These are phyloP conservation scores for Russula ochroleuca DNA, from an alignment of 768 basidiomycete genomes.

Conservation along the genomic window DNA sequence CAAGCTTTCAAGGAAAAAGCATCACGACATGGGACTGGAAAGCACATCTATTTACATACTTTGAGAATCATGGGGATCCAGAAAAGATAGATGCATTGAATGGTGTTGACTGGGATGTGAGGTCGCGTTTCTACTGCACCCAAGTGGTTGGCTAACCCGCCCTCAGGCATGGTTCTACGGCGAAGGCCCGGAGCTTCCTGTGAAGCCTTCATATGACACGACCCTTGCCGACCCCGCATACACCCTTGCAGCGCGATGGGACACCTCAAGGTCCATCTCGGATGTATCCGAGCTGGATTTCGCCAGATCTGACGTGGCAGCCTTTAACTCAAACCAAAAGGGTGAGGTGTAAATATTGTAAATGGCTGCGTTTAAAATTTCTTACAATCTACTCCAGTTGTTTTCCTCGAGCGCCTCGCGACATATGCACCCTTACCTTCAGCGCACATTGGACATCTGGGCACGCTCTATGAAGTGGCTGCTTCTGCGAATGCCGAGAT, in stretches of 20 bases:
- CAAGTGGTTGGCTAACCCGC: neutral
- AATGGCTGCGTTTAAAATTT: neutral
- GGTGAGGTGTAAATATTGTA: constrained; percentile 39
- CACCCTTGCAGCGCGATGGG: constrained; percentile 70
- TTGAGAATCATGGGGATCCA: constrained; percentile 48
- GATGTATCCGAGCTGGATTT: constrained; percentile 52
- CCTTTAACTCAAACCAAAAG: constrained; percentile 73
- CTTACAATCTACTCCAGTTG: constrained; percentile 44
- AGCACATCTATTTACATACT: constrained; percentile 70
- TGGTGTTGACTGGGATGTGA: constrained; percentile 72
- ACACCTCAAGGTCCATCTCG: constrained; percentile 48
- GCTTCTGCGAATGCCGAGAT: constrained; percentile 71
- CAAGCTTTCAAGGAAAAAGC: constrained; percentile 74
- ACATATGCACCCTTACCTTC: constrained; percentile 57
- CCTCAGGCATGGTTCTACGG: constrained; percentile 76
- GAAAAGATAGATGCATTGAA: constrained; percentile 65
- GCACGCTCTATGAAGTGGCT: constrained; percentile 45
- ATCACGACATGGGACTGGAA: constrained; percentile 86
- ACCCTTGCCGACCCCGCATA: constrained; percentile 67
- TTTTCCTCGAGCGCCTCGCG: constrained; percentile 78
- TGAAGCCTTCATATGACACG: constrained; percentile 68
- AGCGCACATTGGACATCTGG: constrained; percentile 56
- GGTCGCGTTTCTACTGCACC: constrained; percentile 28
- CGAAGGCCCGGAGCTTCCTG: constrained; percentile 69
- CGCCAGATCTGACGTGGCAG: constrained; percentile 51